Base-by-base conservation (phyloP, 495 filamentous ascomycete species). In the Hyaloscypha bicolor region DNA sequence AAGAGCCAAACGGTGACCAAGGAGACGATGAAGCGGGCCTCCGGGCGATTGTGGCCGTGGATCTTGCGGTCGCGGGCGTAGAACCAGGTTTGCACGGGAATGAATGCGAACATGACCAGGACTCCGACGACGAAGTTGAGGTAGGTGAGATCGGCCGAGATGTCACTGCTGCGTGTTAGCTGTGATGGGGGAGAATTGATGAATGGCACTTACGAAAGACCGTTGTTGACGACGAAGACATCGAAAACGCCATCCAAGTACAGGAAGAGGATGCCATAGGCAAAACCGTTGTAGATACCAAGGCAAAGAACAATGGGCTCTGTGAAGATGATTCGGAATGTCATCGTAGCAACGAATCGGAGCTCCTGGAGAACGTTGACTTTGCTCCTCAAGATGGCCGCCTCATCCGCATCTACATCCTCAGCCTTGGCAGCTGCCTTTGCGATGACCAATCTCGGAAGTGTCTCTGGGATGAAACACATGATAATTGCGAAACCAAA, bases 211-310 rank as follows among this genome's bases (percentile, higher is more conserved):
- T 25, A 25, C 25, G 25, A 25, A 25, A 79, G 71, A 8, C 73
- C 74, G 35, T 79, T 79, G 52, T 78, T 79, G 21, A 75, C 55
- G 19, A 72, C 73, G 63, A 78, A 79, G 35, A 79, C 76, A 35
- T 79, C 77, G 59, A 74, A 77, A 4, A 78, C 74, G 5, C 77
- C 77, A 57, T 79, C 76, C 22, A 79, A 64, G 35, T 78, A 79
- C 29, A 79, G 31, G 63, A 72, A 79, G 6, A 78, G 62, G 12
- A 78, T 53, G 9, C 76, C 76, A 55, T 78, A 79, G 19, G 74
- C 69, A 53, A 77, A 77, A 25, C 77, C 76, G 35, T 79, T 79
- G 48, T 76, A 77, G 32, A 78, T 58, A 29, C 76, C 77, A 25
- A 78, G 61, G 55, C 71, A 75, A 22, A 73, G 69, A 14, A 79